Evolutionary conservation across 2,329 filamentous ascomycete species (phyloP), one percentile per base, ranked within the genome.

Genomic region (Microdochium paspali): DNA sequence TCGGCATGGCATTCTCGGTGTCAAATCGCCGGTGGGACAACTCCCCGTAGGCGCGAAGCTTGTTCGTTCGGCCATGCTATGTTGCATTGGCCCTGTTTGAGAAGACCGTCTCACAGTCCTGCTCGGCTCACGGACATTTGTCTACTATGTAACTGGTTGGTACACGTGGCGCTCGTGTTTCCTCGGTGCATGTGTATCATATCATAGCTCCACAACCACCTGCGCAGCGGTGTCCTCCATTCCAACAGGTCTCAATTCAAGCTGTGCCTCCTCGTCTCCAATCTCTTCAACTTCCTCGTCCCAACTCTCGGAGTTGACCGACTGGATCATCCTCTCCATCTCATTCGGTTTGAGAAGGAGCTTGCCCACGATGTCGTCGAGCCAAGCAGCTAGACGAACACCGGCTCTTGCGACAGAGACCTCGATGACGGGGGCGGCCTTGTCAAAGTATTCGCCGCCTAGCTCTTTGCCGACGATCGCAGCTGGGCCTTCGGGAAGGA

Each of bases 341-440:
- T 31, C 62, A 58, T 40, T 53, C 53, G 13, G 70, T 64, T 9
- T 7, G 12, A 40, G 35, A 9, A 40, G 12, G 35, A 40, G 35
- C 18, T 40, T 40, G 15, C n/a, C 35, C 35, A 70, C 78, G 56
- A 85, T 80, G 55, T 73, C 65, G 58, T 86, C 82, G 51, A 87
- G 65, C 80, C 80, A 87, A 20, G 74, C 74, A 2, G 79, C 84
- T 60, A 88, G 71, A 44, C 85, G 74, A 61, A 80, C 85, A 10
- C 85, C 85, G 3, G 80, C 85, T 53, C 77, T 78, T 7, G 84
- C 84, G 51, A 89, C 71, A 59, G 84, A 79, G 50, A 77, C 59
- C 62, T 87, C 80, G 43, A 87, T 70, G 49, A 82, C 76, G 20
- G 75, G 78, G n/a, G 76, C 76, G 2, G 81, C 82, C 26, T 70